Evolutionary conservation across 805 yeast species (phyloP), one percentile per base, ranked within the genome.

Genomic region (Nakazawaea ernobii): DNA sequence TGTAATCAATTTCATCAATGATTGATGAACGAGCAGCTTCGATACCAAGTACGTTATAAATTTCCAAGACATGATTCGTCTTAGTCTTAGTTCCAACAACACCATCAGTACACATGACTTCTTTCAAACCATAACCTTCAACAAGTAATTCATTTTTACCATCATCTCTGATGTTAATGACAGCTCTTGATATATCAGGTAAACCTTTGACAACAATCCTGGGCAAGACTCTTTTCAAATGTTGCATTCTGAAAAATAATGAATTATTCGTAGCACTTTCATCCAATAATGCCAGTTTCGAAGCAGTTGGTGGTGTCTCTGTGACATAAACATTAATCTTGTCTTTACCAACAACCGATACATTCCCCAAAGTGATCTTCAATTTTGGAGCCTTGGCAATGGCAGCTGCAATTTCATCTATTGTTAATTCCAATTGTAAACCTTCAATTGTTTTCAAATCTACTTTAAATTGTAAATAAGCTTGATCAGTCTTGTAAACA

Each of bases 71-170:
- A 68, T 94, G 99, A 64, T 94, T 94, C 10, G 99, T 92, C 50
- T 74, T 73, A 0, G 99, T 92, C 63, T 81, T 82, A 24, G 84
- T 72, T 6, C 99, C 96, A 37, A 92, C 72, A 43, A 94, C 89
- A 70, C 99, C 99, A 62, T 94, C 98, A 1, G 98, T 92, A 51
- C 89, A 82, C 98, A 94, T 94, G 45, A 94, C 99, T 43, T 88
- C 89, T 59, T 90, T 86, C 55, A 94, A 71, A 32, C 99, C 99
- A 61, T 94, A 94, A 35, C 99, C 99, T 75, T 94, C 99, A 42
- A 94, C 98, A 57, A 94, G 75, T 53, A 94, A 71, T 68, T 94
- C 99, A 63, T 89, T 87, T 63, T 81, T 86, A 56, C 85, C 83
- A 62, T 86, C 86, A 61, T 87, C 94, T 53, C 82, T 77, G 55